Conservation (phyloP, 2,329 filamentous ascomycete genomes). For the Hymenoscyphus fraxineus region DNA sequence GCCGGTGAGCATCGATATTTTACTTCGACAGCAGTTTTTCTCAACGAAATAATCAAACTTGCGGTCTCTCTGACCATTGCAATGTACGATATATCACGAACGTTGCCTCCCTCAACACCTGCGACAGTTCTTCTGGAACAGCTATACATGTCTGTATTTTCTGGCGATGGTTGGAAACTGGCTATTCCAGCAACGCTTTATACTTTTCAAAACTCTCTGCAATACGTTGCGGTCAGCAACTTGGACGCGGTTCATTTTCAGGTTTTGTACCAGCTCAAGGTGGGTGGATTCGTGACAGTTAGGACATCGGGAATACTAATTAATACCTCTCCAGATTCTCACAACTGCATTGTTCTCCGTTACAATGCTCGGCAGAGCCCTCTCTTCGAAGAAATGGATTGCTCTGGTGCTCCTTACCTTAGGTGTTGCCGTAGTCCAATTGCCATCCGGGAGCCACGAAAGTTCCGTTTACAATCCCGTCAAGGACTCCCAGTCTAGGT, state of each 20-base stretch:
- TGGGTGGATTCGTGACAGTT: slow-evolving; percentile 31
- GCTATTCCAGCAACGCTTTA: slow-evolving; percentile 85
- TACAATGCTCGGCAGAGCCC: slow-evolving; percentile 64
- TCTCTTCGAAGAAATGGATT: slow-evolving; percentile 74
- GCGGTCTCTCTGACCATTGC: slow-evolving; percentile 81
- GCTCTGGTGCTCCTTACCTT: slow-evolving; percentile 73
- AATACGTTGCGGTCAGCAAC: slow-evolving; percentile 89
- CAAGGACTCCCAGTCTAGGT: slow-evolving; percentile 51
- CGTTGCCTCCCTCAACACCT: slow-evolving; percentile 72
- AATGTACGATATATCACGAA: slow-evolving; percentile 79
- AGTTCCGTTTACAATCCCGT: slow-evolving; percentile 56
- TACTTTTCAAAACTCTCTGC: slow-evolving; percentile 87
- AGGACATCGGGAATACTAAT: slow-evolving; percentile 15
- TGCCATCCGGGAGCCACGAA: slow-evolving; percentile 55
- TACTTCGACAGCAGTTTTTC: slow-evolving; percentile 87
- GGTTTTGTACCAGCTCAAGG: slow-evolving; percentile 87
- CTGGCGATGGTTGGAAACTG: slow-evolving; percentile 90
- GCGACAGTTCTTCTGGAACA: slow-evolving; percentile 76
- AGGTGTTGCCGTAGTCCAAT: slow-evolving; percentile 81
- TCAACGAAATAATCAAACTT: slow-evolving; percentile 90
- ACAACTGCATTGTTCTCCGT: slow-evolving; percentile 87
- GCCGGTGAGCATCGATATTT: slow-evolving; percentile 82
- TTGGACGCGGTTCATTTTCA: slow-evolving; percentile 91
- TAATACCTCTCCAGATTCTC: slow-evolving; percentile 59
- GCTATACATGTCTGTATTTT: slow-evolving; percentile 77